Base-by-base conservation (phyloP, 1,139 yeast species). In the Suhomyces choctaworum region DNA sequence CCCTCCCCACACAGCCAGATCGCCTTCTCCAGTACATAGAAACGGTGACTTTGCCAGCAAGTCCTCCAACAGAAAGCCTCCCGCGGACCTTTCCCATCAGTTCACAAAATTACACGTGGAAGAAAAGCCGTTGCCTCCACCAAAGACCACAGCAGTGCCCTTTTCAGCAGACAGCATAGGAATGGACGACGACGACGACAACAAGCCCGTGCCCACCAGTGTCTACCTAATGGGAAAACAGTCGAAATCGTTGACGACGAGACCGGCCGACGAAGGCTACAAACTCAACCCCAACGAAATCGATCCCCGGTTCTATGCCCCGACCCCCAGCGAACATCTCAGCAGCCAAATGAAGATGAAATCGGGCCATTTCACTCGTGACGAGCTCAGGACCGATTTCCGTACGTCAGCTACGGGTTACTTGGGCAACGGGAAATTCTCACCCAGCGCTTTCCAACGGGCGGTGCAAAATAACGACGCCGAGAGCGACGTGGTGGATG, bases 161-260 rank as follows among this genome's bases (percentile, higher is more conserved):
- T 70, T 66, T 39, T 70, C 76, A 1, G 76, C 76, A 1, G 75
- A 70, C 32, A 55, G 65, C 4, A 66, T 70, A 21, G 75, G 74
- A 0, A 25, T 63, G n/a, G 34, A 33, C 7, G 72, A 62, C 8
- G 34, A 33, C 7, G 72, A 62, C 8, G 56, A 53, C 6, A 51
- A 48, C 3, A 58, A 48, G 4, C 46, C 40, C 11, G 31, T 64
- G 22, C 70, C 73, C 1, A 62, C 73, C 2, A 55, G 56, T 23
- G 74, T 67, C 6, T 68, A 54, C 41, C 49, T 62, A 37, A 46
- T 66, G 54, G 70, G 61, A 35, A 42, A 65, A 37, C 70, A 52
- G 28, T 64, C 65, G 7, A 53, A 59, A 37, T 56, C 69, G 6
- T 48, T 67, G 26, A 48, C 55, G 10, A 40, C 54, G 25, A 26